These are phyloP conservation scores for Pascua sp. DNA, from an alignment of 1,284 basidiomycete genomes.

Conservation along the genomic window DNA sequence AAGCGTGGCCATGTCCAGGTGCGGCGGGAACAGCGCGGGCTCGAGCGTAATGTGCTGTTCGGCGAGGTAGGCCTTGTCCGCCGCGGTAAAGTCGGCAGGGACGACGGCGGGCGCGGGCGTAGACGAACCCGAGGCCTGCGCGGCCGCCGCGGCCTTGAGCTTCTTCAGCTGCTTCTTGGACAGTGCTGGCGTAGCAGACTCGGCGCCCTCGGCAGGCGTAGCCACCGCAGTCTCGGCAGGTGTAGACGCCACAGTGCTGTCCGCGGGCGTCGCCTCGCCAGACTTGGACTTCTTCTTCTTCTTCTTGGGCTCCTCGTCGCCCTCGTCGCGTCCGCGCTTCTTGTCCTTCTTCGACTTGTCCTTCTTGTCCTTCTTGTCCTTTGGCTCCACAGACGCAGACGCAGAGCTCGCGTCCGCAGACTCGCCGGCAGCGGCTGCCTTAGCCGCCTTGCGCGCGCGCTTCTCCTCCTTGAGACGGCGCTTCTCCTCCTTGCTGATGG, in stretches of 20 bases:
- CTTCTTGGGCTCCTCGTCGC: constrained; percentile 17
- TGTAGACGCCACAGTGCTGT: constrained; percentile 9
- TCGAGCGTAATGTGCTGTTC: constrained; percentile 73
- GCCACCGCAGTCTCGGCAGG: constrained; percentile 20
- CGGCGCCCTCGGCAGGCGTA: constrained; percentile 17
- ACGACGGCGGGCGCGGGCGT: constrained; percentile 15
- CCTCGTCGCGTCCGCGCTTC: constrained; percentile 28
- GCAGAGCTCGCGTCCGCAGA: constrained; percentile 9
- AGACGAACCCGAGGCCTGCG: constrained; percentile 29
- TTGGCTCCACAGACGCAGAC: constrained; percentile 40
- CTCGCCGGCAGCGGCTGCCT: constrained; percentile 19
- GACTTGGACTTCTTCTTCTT: constrained; percentile 37
- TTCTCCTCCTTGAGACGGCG: constrained; percentile 34
- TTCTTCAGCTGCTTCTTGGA: constrained; percentile 48
- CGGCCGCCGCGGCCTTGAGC: constrained; percentile 31
- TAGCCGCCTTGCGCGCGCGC: constrained; percentile 34
- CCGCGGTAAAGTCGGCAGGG: constrained; percentile 36
- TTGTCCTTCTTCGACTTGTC: constrained; percentile 39
- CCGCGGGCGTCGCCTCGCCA: constrained; percentile 30
- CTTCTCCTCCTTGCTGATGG: constrained; percentile 41
- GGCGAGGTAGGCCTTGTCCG: constrained; percentile 63
- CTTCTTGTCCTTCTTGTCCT: constrained; percentile 38
- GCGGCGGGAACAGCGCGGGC: constrained; percentile 59
- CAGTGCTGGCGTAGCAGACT: constrained; percentile 12
- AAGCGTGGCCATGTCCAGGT: constrained; percentile 70